Base-by-base conservation (phyloP, 257 asterid species). In the Solanum pinnatisectum region DNA sequence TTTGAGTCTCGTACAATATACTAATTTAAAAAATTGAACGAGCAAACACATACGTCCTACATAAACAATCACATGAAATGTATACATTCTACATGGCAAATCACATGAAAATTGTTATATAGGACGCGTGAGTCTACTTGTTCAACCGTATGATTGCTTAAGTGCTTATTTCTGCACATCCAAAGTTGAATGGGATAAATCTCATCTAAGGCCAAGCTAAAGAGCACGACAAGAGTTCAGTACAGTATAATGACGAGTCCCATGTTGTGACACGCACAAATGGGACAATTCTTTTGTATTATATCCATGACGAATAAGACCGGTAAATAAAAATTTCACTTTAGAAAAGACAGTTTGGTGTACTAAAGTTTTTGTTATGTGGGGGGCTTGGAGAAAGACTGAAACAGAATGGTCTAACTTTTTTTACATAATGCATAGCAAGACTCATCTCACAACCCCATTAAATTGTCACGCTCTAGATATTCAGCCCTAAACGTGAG, bases 361-460 rank as follows among this genome's bases (percentile, higher is more conserved):
- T 46, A 46, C 63, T 2, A 18, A 56, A 56, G 1, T 18, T 6
- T 56, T 56, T 18, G n/a, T 2, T 18, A 56, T 18, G 10, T 0
- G n/a, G 18, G 10, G 0, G 4, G 9, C n/a, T 0, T 56, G 1
- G 4, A 56, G 23, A 56, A 56, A 18, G 10, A 4, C 4, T 18
- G 4, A 56, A 56, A 6, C 65, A 1, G 6, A 56, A 18, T 18
- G n/a, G 22, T 18, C 1, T 56, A 49, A 49, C 22, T 56, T 56
- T 8, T 52, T 56, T 56, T 56, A 56, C 65, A 56, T 18, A 18
- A 56, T 6, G 0, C 25, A 18, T 5, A 56, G 0, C 10, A 52
- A 52, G n/a, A 56, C 25, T 56, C n/a, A 56, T 18, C n/a, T 56
- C 25, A 7, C 11, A 18, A 7, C 11, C n/a, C 10, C 65, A 56